Percentiles rank a stretch among this genome's conserved stretches.
phyloP scores from a whole-genome alignment of 345 rosid species.

The Lepidium aucheri region DNA sequence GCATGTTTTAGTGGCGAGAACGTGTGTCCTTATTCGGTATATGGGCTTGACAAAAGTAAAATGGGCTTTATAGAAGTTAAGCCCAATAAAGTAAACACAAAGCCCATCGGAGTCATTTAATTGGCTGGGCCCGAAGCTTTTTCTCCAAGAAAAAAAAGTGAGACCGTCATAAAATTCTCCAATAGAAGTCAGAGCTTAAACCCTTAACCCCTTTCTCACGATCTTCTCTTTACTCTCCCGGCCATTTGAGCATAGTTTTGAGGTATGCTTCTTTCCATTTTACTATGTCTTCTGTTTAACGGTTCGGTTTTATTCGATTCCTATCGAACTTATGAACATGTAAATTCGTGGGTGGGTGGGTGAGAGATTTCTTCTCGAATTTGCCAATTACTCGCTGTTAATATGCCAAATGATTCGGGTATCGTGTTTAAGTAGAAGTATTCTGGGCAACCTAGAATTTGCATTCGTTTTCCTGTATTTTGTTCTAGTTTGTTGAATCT shows the following conservation, averaged over 20 bases:
- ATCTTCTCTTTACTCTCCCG: neutral
- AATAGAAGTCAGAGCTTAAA: constrained; percentile 6
- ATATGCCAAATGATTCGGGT: neutral
- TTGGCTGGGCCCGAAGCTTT: constrained; percentile 5
- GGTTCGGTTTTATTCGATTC: no score
- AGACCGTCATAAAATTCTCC: neutral
- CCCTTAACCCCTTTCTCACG: constrained; percentile 22
- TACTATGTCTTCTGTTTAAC: neutral
- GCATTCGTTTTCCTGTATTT: neutral
- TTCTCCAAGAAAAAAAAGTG: neutral
- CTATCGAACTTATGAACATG: neutral
- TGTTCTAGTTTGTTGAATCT: neutral
- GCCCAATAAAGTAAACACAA: neutral
- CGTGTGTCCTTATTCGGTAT: neutral
- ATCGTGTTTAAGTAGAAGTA: neutral
- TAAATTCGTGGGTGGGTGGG: neutral
- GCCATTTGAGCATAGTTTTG: neutral
- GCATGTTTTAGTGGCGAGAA: constrained; percentile 15
- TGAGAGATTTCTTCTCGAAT: neutral
- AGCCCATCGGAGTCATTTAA: neutral
- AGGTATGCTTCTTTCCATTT: constrained; percentile 6
- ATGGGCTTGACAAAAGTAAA: neutral
- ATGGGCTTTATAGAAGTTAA: neutral
- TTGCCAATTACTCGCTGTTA: neutral
- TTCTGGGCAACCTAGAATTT: neutral